A percentile compares a stretch with the other conserved stretches of the same genome.
phyloP scores from a whole-genome alignment of 2,329 filamentous ascomycete species.

The Ophiostoma ulmi region DNA sequence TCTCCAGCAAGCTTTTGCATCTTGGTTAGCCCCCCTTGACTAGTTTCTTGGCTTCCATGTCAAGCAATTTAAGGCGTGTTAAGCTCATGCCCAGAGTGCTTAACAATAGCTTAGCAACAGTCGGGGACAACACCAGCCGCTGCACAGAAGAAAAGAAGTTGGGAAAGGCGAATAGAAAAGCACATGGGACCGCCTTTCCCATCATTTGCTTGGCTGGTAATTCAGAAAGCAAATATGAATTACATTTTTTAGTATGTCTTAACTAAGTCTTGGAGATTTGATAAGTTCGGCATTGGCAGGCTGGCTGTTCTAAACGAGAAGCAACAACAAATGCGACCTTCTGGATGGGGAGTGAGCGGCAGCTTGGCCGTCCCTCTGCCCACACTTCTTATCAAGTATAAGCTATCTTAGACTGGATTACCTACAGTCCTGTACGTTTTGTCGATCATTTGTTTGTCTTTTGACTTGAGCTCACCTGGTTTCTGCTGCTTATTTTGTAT shows the following conservation, averaged over 20 bases:
- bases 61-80: not conserved
- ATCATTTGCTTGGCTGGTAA: not conserved
- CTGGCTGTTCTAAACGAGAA: not conserved
- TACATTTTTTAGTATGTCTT: not conserved
- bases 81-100: slow-evolving; percentile 7
- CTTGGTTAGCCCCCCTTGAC: not conserved
- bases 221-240: not conserved
- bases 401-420: not conserved
- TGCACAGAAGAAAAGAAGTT: not conserved
- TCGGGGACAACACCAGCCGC: not conserved
- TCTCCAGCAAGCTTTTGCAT: not conserved
- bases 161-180: not conserved
- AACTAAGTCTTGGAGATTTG: not conserved
- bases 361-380: slow-evolving; percentile 1
- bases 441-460: not conserved
- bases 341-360: not conserved
- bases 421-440: not conserved
- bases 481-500: too few species aligned
- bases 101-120: not conserved
- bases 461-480: too few species aligned
- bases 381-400: slow-evolving; percentile 4
- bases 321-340: not conserved
- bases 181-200: not conserved
- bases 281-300: not conserved
- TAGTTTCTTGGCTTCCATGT: not conserved